Conservation (phyloP, 352 stramenopile species). For the Pythium dissotocum region DNA sequence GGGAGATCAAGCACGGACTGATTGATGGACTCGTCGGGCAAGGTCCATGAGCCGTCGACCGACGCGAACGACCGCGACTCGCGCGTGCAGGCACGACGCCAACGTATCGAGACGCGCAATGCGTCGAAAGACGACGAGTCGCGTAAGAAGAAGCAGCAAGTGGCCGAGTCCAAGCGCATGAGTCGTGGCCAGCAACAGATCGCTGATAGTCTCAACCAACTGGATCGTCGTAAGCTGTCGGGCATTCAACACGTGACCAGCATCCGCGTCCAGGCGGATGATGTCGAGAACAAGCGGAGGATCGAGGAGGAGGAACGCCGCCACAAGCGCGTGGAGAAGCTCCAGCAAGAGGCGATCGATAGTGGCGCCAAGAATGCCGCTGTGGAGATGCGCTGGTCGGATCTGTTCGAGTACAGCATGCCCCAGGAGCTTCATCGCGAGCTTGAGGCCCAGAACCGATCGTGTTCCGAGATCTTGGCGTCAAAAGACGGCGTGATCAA, state of each 20-base stretch:
- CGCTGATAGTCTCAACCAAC: constrained; percentile 72
- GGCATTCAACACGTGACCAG: constrained; percentile 91
- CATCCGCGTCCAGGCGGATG: constrained; percentile 90
- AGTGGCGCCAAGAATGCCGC: constrained; percentile 91
- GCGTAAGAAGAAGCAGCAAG: constrained; percentile 68
- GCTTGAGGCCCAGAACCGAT: constrained; percentile 84
- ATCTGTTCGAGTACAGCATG: constrained; percentile 93
- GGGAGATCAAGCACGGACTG: background rate
- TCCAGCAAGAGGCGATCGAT: constrained; percentile 92
- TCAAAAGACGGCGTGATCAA: constrained; percentile 90
- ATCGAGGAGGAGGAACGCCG: constrained; percentile 90
- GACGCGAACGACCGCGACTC: constrained; percentile 56
- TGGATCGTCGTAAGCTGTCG: constrained; percentile 68
- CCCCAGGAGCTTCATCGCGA: constrained; percentile 91
- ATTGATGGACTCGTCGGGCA: constrained; percentile 32
- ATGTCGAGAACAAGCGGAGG: constrained; percentile 86
- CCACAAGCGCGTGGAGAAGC: constrained; percentile 75
- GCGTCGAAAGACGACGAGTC: constrained; percentile 79
- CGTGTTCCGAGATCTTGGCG: constrained; percentile 89
- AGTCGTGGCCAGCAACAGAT: constrained; percentile 76
- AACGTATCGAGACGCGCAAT: constrained; percentile 78
- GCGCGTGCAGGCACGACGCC: constrained; percentile 59
- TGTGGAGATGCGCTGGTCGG: constrained; percentile 92
- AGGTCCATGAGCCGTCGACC: constrained; percentile 38
- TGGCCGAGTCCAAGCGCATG: constrained; percentile 65